Evolutionary conservation across 2,329 filamentous ascomycete genomes (phyloP), one percentile per base, ranked within the genome.

Genomic region (Trichoderma cornu-damae): DNA sequence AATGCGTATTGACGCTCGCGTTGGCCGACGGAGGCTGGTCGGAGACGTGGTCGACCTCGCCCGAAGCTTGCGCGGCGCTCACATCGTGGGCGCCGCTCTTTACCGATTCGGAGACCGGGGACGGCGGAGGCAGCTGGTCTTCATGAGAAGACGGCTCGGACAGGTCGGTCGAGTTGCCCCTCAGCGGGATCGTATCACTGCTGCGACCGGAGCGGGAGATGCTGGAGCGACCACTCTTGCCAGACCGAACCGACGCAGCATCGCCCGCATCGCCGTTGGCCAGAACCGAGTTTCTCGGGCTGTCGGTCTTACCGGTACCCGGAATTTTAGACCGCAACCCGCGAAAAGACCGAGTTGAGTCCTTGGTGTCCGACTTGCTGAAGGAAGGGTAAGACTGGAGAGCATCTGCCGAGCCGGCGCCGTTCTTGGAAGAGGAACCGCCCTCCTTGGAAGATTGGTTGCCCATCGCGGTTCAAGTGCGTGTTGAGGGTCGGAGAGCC

Each of bases 1-100:
- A 70, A 67, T 83, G 73, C 64, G 79, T 70, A 72, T 79, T 77
- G 69, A 83, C 71, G 71, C 83, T 75, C 62, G 81, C 81, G 22
- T 72, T 72, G 66, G 87, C 87, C 9, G 84, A 84, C 2, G 90
- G 91, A 26, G 92, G 93, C 59, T 87, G 87, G 68, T 97, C 94
- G 12, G 93, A 97, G 18, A 99, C 91, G 64, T 92, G 86, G 67
- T 96, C 94, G 40, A 99, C 91, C 72, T 99, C 94, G 57, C 93
- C 92, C 49, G 85, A 88, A 53, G 88, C 84, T 72, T 95, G 89
- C 42, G 91, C 92, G 46, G 87, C 87, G 67, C 82, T 82, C 42
- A 96, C 84, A 70, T 92, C 87, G 67, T 90, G 86, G 63, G 89
- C 85, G 44, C 82, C 77, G 65, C 85, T 87, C 61, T 91, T 75